Conservation (phyloP, 2,329 filamentous ascomycete genomes). For the Talaromyces rugulosus region DNA sequence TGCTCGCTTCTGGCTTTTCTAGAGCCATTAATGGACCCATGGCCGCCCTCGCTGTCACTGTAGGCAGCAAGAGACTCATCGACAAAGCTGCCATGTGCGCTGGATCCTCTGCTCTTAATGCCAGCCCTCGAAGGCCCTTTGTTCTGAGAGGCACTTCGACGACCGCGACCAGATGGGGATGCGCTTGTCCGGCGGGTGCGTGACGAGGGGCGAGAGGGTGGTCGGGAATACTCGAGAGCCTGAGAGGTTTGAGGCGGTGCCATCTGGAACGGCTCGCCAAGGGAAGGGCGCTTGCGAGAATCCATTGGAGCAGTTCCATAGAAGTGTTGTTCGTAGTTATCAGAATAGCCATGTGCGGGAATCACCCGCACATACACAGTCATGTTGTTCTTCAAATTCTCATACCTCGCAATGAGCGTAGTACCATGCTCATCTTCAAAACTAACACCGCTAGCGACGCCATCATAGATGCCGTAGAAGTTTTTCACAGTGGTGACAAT, state of each 20-base stretch:
- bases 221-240: slow-evolving; percentile 54
- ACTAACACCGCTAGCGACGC: slow-evolving; percentile 75
- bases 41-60: slow-evolving; percentile 80
- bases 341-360: slow-evolving; percentile 50
- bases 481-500: slow-evolving; percentile 99
- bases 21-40: slow-evolving; percentile 66
- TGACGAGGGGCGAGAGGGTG: slow-evolving; percentile 64
- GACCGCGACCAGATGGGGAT: slow-evolving; percentile 67
- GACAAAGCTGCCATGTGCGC: slow-evolving; percentile 53
- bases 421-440: slow-evolving; percentile 89
- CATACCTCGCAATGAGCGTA: slow-evolving; percentile 90
- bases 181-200: slow-evolving; percentile 72
- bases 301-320: slow-evolving; percentile 47
- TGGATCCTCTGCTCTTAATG: slow-evolving; percentile 64
- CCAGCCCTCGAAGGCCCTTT: slow-evolving; percentile 64
- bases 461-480: slow-evolving; percentile 93
- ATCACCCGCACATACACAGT: slow-evolving; percentile 87
- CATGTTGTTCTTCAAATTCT: slow-evolving; percentile 93
- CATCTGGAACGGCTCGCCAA: slow-evolving; percentile 63
- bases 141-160: slow-evolving; percentile 74
- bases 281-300: slow-evolving; percentile 53
- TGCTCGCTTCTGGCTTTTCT: slow-evolving; percentile 76
- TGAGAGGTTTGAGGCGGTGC: slow-evolving; percentile 52
- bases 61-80: slow-evolving; percentile 74
- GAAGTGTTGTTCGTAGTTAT: slow-evolving; percentile 43